Evolutionary conservation across 2,329 filamentous ascomycete species (phyloP).

Genomic region (Thermothelomyces thermophilus): DNA sequence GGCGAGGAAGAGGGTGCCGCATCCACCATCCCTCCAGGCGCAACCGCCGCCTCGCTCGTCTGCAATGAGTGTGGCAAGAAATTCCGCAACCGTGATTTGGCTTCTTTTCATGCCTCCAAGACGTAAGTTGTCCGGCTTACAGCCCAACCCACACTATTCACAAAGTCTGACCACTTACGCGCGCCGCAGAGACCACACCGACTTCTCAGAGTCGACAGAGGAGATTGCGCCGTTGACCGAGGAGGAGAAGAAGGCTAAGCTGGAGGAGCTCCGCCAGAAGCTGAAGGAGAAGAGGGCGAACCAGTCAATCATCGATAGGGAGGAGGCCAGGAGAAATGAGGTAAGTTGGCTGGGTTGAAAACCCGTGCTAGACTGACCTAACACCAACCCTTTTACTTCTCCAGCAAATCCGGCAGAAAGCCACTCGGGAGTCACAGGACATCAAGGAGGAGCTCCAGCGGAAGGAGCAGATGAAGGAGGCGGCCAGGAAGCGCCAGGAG

Average conservation of each 20-base stretch:
- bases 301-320: conserved; percentile 66
- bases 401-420: conserved; percentile 70
- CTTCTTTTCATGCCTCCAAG: conserved; percentile 86
- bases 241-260: conserved; percentile 77
- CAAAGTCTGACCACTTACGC: conserved; percentile 9
- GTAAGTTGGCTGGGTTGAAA: conserved; percentile 34
- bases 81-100: conserved; percentile 73
- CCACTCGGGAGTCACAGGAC: conserved; percentile 82
- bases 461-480: conserved; percentile 90
- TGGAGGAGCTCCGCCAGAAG: conserved; percentile 67
- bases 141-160: neutral
- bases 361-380: conserved; percentile 10
- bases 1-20: conserved; percentile 46
- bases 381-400: too few relatives aligned
- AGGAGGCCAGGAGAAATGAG: conserved; percentile 80
- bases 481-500: conserved; percentile 76
- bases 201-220: conserved; percentile 91
- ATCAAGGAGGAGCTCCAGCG: conserved; percentile 80
- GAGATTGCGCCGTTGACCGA: conserved; percentile 86
- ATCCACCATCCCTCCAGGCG: conserved; percentile 54
- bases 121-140: conserved; percentile 44
- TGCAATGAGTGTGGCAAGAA: conserved; percentile 95
- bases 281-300: conserved; percentile 65
- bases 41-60: conserved; percentile 70
- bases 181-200: conserved; percentile 63